Base-by-base conservation (phyloP, 495 filamentous ascomycete species). In the Daldinia caldariorum region DNA sequence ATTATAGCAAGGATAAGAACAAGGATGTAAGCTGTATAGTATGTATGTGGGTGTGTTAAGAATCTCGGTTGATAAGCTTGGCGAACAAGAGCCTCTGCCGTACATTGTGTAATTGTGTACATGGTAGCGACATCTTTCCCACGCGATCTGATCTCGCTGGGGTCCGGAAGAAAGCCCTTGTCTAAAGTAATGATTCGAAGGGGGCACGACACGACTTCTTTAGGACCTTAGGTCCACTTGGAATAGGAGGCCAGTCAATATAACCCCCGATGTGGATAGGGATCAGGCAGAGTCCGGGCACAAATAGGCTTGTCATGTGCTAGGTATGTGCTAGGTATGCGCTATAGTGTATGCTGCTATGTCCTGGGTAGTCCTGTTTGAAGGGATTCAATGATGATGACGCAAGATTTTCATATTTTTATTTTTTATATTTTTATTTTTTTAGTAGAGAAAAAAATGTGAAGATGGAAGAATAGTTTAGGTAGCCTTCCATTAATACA, bases 1-100 rank as follows among this genome's bases (percentile, higher is more conserved):
- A 55, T 61, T 70, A 50, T 55, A 29, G 60, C 61, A 68, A 61
- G 65, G 50, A 43, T 66, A 62, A 45, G 65, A 53, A 65, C 70
- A 72, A 64, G 70, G 70, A 72, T 68, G 47, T 16, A 20, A 68
- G 54, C 26, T 55, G 51, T 55, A 37, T 26, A 38, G 14, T 20
- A 5, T 56, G 53, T 56, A 37, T 37, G 18, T 63, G 29, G 49
- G 49, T 72, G 68, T 72, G 65, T 61, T 68, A 59, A 62, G 61
- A 72, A 72, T 72, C 70, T 72, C 70, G 65, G 70, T 72, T 72
- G 70, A 59, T 56, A 45, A 72, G 65, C 70, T 72, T 72, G 70
- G 70, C 70, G 70, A 72, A 38, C 65, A 69, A 68, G 70, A 72
- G 70, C 61, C 70, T 72, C 70, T 59, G 56, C 37, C 45, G 38